phyloP scores from a whole-genome alignment of 2,329 filamentous ascomycete genomes.

The Davidsoniella virescens region DNA sequence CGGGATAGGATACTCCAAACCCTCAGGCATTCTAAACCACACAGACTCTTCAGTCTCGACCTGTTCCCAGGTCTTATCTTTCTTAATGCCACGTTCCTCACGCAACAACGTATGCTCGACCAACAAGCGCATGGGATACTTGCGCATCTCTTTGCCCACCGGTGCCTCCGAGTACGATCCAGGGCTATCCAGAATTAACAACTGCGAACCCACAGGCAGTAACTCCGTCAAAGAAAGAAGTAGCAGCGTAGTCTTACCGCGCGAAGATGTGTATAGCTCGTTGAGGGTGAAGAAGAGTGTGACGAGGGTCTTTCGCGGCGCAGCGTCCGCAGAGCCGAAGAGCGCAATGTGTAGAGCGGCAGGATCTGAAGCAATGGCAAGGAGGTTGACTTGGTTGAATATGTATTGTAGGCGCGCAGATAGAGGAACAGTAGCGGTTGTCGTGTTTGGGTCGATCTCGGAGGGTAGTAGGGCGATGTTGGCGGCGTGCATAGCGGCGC shows the following conservation, averaged over 20 bases:
- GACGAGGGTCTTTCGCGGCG: slow-evolving; percentile 35
- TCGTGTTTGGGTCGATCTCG: slow-evolving; percentile 24
- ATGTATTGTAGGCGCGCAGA: slow-evolving; percentile 14
- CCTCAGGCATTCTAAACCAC: slow-evolving; percentile 64
- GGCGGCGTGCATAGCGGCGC: slow-evolving; percentile 26
- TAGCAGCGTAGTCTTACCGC: slow-evolving; percentile 58
- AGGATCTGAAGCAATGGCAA: slow-evolving; percentile 22
- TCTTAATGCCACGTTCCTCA: slow-evolving; percentile 4
- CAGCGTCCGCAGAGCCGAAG: slow-evolving; percentile 17
- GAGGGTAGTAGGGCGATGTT: slow-evolving; percentile 27
- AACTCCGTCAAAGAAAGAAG: slow-evolving; percentile 50
- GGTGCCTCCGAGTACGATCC: slow-evolving; percentile 80
- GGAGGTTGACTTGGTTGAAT: slow-evolving; percentile 27
- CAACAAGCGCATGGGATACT: slow-evolving; percentile 89
- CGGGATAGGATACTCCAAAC: slow-evolving; percentile 62
- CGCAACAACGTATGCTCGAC: slow-evolving; percentile 57
- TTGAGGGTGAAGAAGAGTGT: slow-evolving; percentile 91
- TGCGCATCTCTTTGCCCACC: slow-evolving; percentile 43
- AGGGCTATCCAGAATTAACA: slow-evolving; percentile 83
- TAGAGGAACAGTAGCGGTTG: slow-evolving; percentile 20
- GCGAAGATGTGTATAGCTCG: slow-evolving; percentile 69
- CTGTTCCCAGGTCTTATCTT: slow-evolving; percentile 50
- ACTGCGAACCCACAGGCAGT: slow-evolving; percentile 41
- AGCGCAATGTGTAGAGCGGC: slow-evolving; percentile 19
- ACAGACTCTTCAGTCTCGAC: slow-evolving; percentile 57